These are phyloP conservation scores for Mariannaea elegans DNA, from an alignment of 2,329 filamentous ascomycete species.

Conservation along the genomic window DNA sequence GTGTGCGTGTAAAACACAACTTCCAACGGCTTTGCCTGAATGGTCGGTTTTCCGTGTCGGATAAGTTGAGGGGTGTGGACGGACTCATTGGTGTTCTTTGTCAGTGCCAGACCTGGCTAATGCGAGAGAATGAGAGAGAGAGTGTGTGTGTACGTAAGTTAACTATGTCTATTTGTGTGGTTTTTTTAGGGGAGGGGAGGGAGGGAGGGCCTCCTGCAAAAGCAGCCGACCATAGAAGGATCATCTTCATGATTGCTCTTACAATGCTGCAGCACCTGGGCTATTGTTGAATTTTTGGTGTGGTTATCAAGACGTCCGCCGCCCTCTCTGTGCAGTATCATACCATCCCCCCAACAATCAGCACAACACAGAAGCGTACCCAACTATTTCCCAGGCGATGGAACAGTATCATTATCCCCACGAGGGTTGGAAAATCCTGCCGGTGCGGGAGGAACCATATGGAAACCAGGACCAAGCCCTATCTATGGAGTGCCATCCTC, in stretches of 20 bases:
- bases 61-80: conserved; percentile 17
- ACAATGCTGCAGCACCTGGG: too few species aligned
- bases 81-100: background rate
- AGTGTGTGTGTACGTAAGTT: too few species aligned
- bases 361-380: background rate
- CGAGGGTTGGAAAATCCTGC: background rate
- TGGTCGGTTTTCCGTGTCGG: conserved; percentile 16
- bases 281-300: too few species aligned
- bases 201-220: too few species aligned
- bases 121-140: too few species aligned
- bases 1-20: background rate
- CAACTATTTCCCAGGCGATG: too few species aligned
- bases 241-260: too few species aligned
- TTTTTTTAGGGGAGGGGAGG: too few species aligned
- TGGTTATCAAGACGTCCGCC: background rate
- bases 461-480: background rate
- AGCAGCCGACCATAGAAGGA: too few species aligned
- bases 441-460: background rate
- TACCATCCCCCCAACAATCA: background rate
- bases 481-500: background rate
- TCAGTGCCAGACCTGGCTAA: background rate
- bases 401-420: background rate
- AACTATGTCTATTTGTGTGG: too few species aligned
- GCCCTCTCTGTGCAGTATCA: background rate
- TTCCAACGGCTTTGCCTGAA: conserved; percentile 9